Base-by-base conservation (phyloP, 768 basidiomycete genomes). In the Suillus placidus region DNA sequence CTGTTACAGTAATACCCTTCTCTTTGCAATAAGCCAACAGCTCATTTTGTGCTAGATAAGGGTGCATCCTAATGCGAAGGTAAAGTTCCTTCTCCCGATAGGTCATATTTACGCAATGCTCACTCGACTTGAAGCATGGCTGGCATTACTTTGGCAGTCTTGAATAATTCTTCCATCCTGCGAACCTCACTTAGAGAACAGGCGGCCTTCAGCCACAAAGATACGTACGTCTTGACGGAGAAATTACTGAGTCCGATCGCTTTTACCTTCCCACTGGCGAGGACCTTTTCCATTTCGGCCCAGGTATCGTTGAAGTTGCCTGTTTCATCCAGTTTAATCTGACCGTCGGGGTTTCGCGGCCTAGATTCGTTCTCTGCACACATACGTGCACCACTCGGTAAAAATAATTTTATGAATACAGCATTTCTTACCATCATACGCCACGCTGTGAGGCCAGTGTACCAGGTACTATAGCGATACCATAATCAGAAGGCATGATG, bases 401-500 rank as follows among this genome's bases (percentile, higher is more conserved):
- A n/a, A 35, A 3, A 30, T 61, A 9, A 8, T 12, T 43, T 1
- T 47, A 26, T 8, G 26, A 34, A 34, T 20, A 20, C 10, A 20
- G 32, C 54, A 20, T 34, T 55, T 55, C 62, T 57, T 23, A 69
- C 69, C 66, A 56, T 73, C 71, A 42, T 66, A 70, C 37, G 49
- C 57, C 20, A 66, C 62, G 60, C 69, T 62, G 67, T 71, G 66
- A 1, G 81, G 81, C 78, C 79, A 81, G 61, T 80, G 80, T 71
- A 81, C 75, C 62, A 81, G 72, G 71, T 77, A 79, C 74, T 74
- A 47, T 12, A 43, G 23, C 78, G 71, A 66, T 76, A 81, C 6
- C 81, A 40, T 40, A 13, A 40, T 40, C 38, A 60, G 57, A 40
- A 18, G 38, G 26, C 16, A 58, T 80, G 47, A 34, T 34, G 76